phyloP scores from a whole-genome alignment of 345 rosid genomes.

The Ailanthus altissimus region DNA sequence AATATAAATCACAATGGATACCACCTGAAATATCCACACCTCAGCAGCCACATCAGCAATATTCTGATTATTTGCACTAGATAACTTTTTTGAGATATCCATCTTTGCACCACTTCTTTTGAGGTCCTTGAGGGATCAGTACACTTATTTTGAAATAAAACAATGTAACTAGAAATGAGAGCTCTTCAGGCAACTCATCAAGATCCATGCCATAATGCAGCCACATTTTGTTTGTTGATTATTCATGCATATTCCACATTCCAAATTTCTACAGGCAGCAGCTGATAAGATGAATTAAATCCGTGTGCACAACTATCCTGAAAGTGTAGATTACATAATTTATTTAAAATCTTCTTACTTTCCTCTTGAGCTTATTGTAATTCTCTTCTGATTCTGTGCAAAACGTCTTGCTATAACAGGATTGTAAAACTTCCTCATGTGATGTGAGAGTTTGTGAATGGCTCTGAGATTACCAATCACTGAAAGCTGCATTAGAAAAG shows the following conservation, averaged over 20 bases:
- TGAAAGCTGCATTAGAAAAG: slow-evolving; percentile 81
- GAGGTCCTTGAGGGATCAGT: too few relatives aligned
- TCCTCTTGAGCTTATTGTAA: slow-evolving; percentile 62
- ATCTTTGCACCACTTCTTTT: neutral
- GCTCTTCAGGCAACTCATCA: neutral
- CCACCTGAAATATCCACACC: neutral
- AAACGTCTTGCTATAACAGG: slow-evolving; percentile 83
- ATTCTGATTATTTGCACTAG: neutral
- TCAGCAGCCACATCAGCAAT: neutral
- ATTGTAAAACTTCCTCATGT: slow-evolving; percentile 78
- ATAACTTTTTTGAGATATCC: neutral
- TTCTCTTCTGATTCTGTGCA: slow-evolving; percentile 69
- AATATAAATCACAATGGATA: too few relatives aligned
- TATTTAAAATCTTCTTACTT: slow-evolving; percentile 32
- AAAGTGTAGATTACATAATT: neutral
- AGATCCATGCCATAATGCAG: neutral
- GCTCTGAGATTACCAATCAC: slow-evolving; percentile 62
- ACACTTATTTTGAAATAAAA: too few relatives aligned
- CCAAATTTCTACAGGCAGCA: neutral
- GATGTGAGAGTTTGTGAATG: slow-evolving; percentile 79
- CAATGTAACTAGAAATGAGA: neutral
- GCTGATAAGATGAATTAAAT: neutral
- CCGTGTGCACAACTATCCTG: neutral
- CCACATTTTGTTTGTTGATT: neutral
- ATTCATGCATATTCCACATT: slow-evolving; percentile 5